Evolutionary conservation across 495 filamentous ascomycete species (phyloP).

Genomic region (Bacidia rubella): DNA sequence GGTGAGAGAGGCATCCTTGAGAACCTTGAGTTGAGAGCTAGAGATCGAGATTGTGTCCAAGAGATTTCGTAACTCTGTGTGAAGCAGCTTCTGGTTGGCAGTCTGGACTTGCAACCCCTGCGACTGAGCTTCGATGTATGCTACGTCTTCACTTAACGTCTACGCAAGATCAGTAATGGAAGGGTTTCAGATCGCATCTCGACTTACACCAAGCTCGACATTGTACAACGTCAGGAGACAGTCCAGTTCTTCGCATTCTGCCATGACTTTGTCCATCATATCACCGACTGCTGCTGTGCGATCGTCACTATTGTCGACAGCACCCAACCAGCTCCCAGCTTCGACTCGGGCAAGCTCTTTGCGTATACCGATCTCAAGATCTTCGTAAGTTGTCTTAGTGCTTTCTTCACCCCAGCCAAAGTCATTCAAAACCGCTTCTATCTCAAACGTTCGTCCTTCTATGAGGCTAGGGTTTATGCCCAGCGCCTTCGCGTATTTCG

Average conservation of each 20-base stretch:
- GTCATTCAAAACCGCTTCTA: conserved; percentile 69
- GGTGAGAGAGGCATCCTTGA: conserved; percentile 62
- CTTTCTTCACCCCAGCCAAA: conserved; percentile 80
- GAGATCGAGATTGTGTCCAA: conserved; percentile 82
- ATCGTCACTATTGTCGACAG: conserved; percentile 80
- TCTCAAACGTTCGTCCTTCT: conserved; percentile 52
- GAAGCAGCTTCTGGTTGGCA: conserved; percentile 89
- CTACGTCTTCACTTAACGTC: conserved; percentile 89
- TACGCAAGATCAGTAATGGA: too few species aligned
- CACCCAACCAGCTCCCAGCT: conserved; percentile 81
- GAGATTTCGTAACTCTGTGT: conserved; percentile 68
- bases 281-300: conserved; percentile 68
- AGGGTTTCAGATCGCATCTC: too few species aligned
- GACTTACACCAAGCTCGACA: conserved; percentile 82
- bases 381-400: conserved; percentile 59
- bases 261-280: conserved; percentile 74
- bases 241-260: conserved; percentile 91
- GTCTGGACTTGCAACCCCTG: conserved; percentile 95
- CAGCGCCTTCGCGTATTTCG: conserved; percentile 63
- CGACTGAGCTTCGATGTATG: conserved; percentile 92
- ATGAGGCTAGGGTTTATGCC: conserved; percentile 59
- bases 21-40: conserved; percentile 51
- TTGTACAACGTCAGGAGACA: conserved; percentile 85
- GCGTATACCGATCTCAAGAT: conserved; percentile 68
- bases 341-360: conserved; percentile 82